Base-by-base conservation (phyloP, 2,329 filamentous ascomycete genomes). In the Ophiostoma montium region DNA sequence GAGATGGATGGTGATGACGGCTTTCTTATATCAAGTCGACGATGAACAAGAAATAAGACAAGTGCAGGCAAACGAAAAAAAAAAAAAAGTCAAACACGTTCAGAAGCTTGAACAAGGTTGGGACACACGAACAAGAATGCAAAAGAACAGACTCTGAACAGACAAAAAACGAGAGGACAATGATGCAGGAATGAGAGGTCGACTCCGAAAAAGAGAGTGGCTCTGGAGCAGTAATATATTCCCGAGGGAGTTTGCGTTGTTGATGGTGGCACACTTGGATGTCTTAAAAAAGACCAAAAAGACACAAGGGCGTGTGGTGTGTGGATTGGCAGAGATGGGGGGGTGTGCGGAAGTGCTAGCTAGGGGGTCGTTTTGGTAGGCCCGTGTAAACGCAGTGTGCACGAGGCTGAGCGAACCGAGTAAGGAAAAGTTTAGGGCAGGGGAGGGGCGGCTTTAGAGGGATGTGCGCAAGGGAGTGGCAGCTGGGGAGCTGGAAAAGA, bases 171-270 rank as follows among this genome's bases (percentile, higher is more conserved):
- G 15, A 19, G 16, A 32, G 27, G 27, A 21, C 35, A 41, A 32
- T 31, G 36, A 35, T 32, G 18, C 41, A 43, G 27, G 23, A 31
- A 44, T 9, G 38, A 51, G 45, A 36, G 39, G 41, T 50, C 32
- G 27, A n/a, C 46, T 50, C 33, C n/a, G n/a, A 21, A 35, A 54
- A 54, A 51, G 54, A 35, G 47, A 48, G 52, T 43, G 45, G 53
- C 49, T 38, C 46, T n/a, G 35, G 38, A 51, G 50, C 44, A 51
- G 53, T 54, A 54, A 52, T 57, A 56, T 55, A 57, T 55, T 50
- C 43, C 44, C 19, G 39, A 39, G 48, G 50, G 44, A 47, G 35
- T 45, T 42, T 46, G 53, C 47, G 51, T 53, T 52, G 50, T 31
- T 55, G 49, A 46, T 31, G 39, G 52, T 50, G 52, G 54, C 32